Percentiles rank a stretch among this genome's conserved stretches.
Conservation (phyloP, 345 rosid species). For the Eucalyptus erythrocorys region DNA sequence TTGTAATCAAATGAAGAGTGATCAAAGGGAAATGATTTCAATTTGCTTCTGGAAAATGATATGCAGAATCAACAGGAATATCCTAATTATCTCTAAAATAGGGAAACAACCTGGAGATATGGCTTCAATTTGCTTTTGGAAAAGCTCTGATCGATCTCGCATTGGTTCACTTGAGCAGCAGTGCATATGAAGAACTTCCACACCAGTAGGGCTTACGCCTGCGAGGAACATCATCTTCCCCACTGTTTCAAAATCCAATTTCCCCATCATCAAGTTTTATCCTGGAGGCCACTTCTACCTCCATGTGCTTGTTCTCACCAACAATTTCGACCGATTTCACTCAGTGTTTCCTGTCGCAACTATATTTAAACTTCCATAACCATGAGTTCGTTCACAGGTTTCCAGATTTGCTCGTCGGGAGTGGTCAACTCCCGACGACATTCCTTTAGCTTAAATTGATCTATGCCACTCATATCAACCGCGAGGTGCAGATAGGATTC, state of each 20-base stretch:
- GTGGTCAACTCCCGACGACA: slow-evolving; percentile 54
- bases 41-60: not conserved
- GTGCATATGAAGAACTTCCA: not conserved
- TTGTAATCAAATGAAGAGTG: not conserved
- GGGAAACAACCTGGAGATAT: not conserved
- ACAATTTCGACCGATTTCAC: too few relatives aligned
- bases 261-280: too few relatives aligned
- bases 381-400: slow-evolving; percentile 1
- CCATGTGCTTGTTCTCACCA: too few relatives aligned
- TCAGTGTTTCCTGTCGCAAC: accelerated
- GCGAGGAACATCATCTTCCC: too few relatives aligned
- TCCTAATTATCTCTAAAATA: not conserved
- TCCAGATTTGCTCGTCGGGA: slow-evolving; percentile 15
- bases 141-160: too few relatives aligned
- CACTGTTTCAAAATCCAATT: too few relatives aligned
- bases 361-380: not conserved
- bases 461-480: slow-evolving; percentile 47
- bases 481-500: slow-evolving; percentile 76
- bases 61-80: too few relatives aligned
- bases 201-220: slow-evolving; percentile 32
- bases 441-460: slow-evolving; percentile 18
- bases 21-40: not conserved
- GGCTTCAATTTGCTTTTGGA: slow-evolving; percentile 21
- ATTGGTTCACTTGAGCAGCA: too few relatives aligned
- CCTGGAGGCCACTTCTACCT: too few relatives aligned